Evolutionary conservation across 140 eudicot species (phyloP), one percentile per base, ranked within the genome.

Genomic region (Cichorium intybus): DNA sequence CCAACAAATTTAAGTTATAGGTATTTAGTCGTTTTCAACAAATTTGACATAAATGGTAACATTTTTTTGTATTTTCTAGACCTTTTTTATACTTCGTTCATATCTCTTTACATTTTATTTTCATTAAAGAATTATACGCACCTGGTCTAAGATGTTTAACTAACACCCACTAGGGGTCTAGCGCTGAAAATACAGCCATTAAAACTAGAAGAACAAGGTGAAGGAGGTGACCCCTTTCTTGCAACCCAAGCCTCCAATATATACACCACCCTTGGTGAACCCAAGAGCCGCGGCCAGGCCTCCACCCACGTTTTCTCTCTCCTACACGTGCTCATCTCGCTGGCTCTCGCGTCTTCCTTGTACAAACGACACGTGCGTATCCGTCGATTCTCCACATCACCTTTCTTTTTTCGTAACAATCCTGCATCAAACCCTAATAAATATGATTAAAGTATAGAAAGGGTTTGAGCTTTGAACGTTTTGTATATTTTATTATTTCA

Each of bases 381-480:
- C 75, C 47, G 47, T 59, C 75, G 7, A 58, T 58, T 70, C 75
- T 70, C 53, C 68, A n/a, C 75, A 16, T 70, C 75, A 28, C 69
- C 5, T 33, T 47, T 47, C 16, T 56, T 29, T n/a, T 45, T 51
- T 22, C 64, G 17, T 4, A 33, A 17, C 64, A 58, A 29, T n/a
- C n/a, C n/a, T n/a, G n/a, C n/a, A 31, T 31, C 37, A 8, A 31
- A 1, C 6, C 10, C 37, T 31, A 2, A 31, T 31, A 7, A 1
- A 31, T 31, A 31, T 3, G 37, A 31, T 4, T 34, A 7, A 9
- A 1, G 2, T 34, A 8, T 34, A 3, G 1, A 34, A 34, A 9
- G 41, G 2, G 1, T 35, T 34, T 34, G 12, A 34, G 10, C 41
- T 7, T 34, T 34, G 12, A 34, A 34, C 12, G 41, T 34, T 34